A percentile compares a stretch with the other conserved stretches of the same genome.
These are phyloP conservation scores for Cutaneotrichosporon sp. DNA, from an alignment of 1,284 basidiomycete species.

Conservation along the genomic window DNA sequence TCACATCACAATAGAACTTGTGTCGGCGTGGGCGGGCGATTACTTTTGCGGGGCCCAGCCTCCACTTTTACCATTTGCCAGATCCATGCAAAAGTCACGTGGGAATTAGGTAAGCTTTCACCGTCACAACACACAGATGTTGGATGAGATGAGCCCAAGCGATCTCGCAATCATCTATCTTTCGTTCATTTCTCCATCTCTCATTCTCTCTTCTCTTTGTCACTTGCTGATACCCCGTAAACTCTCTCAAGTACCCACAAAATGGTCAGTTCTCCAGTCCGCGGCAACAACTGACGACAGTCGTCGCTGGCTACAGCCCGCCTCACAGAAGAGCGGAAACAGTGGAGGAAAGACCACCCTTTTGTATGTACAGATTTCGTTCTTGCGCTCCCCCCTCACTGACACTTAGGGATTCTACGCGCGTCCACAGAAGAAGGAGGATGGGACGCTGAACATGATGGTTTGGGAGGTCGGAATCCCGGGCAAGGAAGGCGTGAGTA, in stretches of 20 bases:
- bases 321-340: conserved; percentile 86
- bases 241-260: no score
- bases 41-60: no score
- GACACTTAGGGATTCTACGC: conserved; percentile 84
- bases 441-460: conserved; percentile 94
- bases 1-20: no score
- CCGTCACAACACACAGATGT: no score
- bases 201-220: background rate
- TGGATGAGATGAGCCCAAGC: no score
- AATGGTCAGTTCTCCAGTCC: background rate
- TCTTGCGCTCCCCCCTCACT: no score
- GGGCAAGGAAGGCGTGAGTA: conserved; percentile 70
- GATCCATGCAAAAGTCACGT: no score
- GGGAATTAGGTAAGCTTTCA: no score
- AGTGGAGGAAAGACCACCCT: conserved; percentile 98
- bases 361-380: conserved; percentile 81
- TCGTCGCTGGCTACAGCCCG: conserved; percentile 41
- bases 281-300: background rate
- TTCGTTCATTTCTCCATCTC: background rate
- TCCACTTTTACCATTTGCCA: no score
- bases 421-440: conserved; percentile 77
- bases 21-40: no score
- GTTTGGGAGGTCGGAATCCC: conserved; percentile 98
- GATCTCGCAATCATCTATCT: no score
- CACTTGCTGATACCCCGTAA: no score